Evolutionary conservation across 148 eudicot species (phyloP).

Genomic region (Vaccinium darrowii): DNA sequence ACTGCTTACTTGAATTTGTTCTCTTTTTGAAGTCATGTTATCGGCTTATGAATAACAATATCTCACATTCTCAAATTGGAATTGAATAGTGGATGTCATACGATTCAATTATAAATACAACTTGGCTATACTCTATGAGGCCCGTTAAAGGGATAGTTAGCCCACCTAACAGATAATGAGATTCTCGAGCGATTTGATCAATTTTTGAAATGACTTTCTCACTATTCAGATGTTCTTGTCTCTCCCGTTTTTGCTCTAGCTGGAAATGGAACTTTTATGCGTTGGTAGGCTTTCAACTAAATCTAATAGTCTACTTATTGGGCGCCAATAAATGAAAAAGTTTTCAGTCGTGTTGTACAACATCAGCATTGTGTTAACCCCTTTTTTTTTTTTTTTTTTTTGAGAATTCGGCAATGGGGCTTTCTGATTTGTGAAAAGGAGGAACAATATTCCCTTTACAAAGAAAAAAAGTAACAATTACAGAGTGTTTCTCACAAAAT

Average conservation of each 20-base stretch:
- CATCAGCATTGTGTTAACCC: not conserved
- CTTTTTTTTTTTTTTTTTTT: not conserved
- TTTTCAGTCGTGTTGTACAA: not conserved
- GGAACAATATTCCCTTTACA: not conserved
- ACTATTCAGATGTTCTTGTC: too few relatives aligned
- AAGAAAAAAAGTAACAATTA: not conserved
- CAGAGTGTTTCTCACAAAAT: not conserved
- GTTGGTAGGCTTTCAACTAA: too few relatives aligned
- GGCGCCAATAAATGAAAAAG: too few relatives aligned
- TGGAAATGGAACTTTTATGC: too few relatives aligned
- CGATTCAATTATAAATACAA: not conserved
- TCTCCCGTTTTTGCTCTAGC: too few relatives aligned
- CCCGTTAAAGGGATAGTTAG: too few relatives aligned
- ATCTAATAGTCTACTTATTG: too few relatives aligned
- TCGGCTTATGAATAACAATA: not conserved
- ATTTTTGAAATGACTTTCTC: too few relatives aligned
- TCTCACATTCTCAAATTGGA: not conserved
- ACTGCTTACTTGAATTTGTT: not conserved
- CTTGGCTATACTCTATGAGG: too few relatives aligned
- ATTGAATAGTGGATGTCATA: not conserved
- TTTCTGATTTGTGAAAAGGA: not conserved
- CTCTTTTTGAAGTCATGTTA: not conserved
- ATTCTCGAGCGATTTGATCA: too few relatives aligned
- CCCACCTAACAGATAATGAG: too few relatives aligned
- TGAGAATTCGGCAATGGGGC: not conserved